phyloP scores from a whole-genome alignment of 1,284 basidiomycete genomes.

The Phellopilus nigrolimitatus region DNA sequence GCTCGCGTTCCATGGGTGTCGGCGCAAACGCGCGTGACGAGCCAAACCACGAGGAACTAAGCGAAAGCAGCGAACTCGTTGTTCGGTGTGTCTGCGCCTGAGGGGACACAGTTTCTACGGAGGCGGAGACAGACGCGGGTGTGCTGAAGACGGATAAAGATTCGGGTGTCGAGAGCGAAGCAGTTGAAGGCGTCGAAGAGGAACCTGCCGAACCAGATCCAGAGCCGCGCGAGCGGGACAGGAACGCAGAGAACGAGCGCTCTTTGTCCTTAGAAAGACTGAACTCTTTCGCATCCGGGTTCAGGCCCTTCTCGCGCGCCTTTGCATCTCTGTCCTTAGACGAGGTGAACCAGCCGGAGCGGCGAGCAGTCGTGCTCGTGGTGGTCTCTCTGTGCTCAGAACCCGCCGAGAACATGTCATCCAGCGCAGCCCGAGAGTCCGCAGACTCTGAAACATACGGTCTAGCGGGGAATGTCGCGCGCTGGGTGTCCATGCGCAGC shows the following conservation, averaged over 20 bases:
- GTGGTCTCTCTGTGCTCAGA: background rate
- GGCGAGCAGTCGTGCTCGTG: constrained; percentile 1
- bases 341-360: constrained; percentile 18
- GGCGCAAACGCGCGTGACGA: constrained; percentile 28
- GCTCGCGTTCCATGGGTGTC: constrained; percentile 30
- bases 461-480: constrained; percentile 11
- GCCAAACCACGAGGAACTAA: constrained; percentile 19
- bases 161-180: constrained; percentile 14
- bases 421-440: background rate
- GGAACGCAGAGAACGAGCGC: constrained; percentile 17
- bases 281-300: constrained; percentile 37
- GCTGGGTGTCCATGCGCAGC: constrained; percentile 15
- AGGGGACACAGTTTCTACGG: background rate
- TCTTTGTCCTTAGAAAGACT: constrained; percentile 22
- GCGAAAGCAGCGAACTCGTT: constrained; percentile 2
- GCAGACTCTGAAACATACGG: background rate
- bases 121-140: constrained; percentile 4
- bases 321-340: constrained; percentile 14
- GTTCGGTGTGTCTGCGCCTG: background rate
- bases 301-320: constrained; percentile 26
- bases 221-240: constrained; percentile 13
- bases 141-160: constrained; percentile 4
- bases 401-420: background rate
- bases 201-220: constrained; percentile 7
- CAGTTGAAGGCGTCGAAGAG: constrained; percentile 15